Conservation (phyloP, 2,329 filamentous ascomycete species). For the Scytalidium lignicola region DNA sequence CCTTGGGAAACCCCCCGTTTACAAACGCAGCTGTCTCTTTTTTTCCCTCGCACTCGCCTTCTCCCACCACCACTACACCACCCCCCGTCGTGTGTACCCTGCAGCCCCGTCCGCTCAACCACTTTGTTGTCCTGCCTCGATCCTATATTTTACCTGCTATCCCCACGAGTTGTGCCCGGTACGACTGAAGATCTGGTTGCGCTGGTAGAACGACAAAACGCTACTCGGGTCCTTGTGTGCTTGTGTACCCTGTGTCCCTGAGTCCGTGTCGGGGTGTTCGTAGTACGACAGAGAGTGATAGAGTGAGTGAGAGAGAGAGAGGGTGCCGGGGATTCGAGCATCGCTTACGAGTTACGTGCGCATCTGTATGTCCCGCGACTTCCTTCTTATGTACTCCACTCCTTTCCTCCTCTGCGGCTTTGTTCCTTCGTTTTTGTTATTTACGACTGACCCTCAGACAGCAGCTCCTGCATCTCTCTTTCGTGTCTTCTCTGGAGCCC, state of each 20-base stretch:
- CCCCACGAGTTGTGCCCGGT: background rate
- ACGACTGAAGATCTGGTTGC: background rate
- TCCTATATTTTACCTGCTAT: background rate
- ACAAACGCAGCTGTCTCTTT: no score
- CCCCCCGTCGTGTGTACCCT: background rate
- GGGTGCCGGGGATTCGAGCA: background rate
- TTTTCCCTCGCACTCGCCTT: no score
- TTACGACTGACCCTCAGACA: conserved; percentile 5
- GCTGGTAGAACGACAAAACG: background rate
- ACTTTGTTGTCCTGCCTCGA: background rate
- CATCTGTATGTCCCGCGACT: background rate
- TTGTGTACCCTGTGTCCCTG: background rate
- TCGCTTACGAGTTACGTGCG: background rate
- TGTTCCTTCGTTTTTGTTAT: conserved; percentile 3
- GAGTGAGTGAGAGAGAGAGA: background rate
- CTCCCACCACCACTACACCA: background rate
- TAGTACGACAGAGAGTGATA: background rate
- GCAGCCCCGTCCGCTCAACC: background rate
- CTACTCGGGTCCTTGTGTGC: background rate
- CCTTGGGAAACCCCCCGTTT: no score
- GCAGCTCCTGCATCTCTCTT: conserved; percentile 14
- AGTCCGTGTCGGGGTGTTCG: background rate
- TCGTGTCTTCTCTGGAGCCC: conserved; percentile 12
- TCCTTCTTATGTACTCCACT: conserved; percentile 2
- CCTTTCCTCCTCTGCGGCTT: conserved; percentile 5